Evolutionary conservation across 805 yeast species (phyloP).

Genomic region (Ogataea methanolica): DNA sequence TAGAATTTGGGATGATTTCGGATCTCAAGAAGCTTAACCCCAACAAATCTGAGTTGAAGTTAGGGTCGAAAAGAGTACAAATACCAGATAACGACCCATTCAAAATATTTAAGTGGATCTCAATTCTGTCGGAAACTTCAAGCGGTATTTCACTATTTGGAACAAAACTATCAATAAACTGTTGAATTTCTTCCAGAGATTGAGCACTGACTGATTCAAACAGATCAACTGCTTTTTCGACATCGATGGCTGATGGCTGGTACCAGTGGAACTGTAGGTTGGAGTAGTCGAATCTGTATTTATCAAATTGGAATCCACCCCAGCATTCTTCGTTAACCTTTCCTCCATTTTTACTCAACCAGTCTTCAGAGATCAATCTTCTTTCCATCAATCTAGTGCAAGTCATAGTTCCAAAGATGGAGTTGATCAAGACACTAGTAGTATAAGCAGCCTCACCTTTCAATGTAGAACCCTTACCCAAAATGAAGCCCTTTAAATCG

Average conservation of each 20-base stretch:
- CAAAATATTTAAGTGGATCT: conserved; percentile 19
- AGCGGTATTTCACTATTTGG: conserved; percentile 26
- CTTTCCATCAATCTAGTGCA: conserved; percentile 55
- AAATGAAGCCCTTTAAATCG: conserved; percentile 45
- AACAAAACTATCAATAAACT: conserved; percentile 47
- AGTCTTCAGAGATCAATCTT: conserved; percentile 46
- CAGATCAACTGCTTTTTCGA: conserved; percentile 55
- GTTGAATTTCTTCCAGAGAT: conserved; percentile 48
- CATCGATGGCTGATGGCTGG: conserved; percentile 52
- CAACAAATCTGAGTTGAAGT: conserved; percentile 33
- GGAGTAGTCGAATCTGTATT: conserved; percentile 41
- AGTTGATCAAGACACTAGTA: conserved; percentile 55
- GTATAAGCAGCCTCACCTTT: conserved; percentile 62
- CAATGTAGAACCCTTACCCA: conserved; percentile 35
- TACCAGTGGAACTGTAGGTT: conserved; percentile 71
- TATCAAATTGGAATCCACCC: conserved; percentile 70
- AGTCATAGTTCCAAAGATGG: conserved; percentile 58
- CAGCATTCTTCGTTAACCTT: conserved; percentile 49
- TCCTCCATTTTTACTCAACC: conserved; percentile 31
- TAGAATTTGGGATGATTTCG: background rate
- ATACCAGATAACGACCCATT: conserved; percentile 53
- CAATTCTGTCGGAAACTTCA: conserved; percentile 21
- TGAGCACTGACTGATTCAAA: conserved; percentile 46
- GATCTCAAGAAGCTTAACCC: conserved; percentile 4
- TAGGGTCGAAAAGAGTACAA: conserved; percentile 70